Evolutionary conservation across 768 basidiomycete species (phyloP), one percentile per base, ranked within the genome.

Genomic region (Mycena epipterygia): DNA sequence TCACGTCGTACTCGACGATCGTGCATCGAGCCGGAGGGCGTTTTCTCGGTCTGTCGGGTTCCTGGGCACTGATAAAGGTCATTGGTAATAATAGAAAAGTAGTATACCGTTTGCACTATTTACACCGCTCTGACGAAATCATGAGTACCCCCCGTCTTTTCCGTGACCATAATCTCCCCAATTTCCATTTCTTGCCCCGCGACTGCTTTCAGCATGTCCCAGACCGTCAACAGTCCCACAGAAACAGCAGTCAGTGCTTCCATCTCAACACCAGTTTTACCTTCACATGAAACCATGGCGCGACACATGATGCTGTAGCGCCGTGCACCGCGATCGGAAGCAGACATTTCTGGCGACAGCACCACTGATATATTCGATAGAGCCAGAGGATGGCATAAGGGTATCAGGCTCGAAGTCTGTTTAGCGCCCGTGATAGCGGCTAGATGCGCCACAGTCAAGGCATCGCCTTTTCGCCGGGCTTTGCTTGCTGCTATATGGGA

Each of bases 191-290:
- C 93, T 77, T 88, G 88, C n/a, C 95, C 96, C 1, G 93, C 95
- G 2, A 95, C 91, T 6, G 93, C 92, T 81, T 97, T 96, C 33
- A 96, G 86, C 95, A 97, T 96, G 77, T 96, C 95, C 93, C 95
- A 97, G 17, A 96, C 90, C 1, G 94, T 95, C 62, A 97, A 82
- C 35, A 94, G 84, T 7, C 91, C 91, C 33, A 93, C 84, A 1
- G 90, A 90, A 12, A 95, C 95, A 27, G 91, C 92, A n/a, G 91
- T 94, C 64, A 97, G 78, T 27, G 95, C 96, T 81, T 98, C 97
- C 93, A 98, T 96, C 83, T 96, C 95, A 23, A 96, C 94, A 6
- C 96, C 93, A 17, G 95, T 95, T 79, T 90, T 91, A 17, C 94
- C 93, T 78, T 91, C 88, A 73, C 92, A 93, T 44, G 90, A 84